Base-by-base conservation (phyloP, 306 rosid species). In the Herpetospermum pedunculosum region DNA sequence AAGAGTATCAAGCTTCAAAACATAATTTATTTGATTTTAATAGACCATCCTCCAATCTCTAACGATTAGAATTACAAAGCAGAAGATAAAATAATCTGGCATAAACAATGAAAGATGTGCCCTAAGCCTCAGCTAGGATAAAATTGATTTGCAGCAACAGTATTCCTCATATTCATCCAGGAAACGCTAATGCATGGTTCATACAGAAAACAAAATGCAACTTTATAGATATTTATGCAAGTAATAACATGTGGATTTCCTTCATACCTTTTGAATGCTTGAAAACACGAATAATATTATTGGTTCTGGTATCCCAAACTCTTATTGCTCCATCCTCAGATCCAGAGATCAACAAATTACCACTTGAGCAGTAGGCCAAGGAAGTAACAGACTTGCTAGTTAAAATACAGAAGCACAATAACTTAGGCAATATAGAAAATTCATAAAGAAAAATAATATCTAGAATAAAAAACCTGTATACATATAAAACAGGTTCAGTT, bases 241-340 rank as follows among this genome's bases (percentile, higher is more conserved):
- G 63, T 12, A 18, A 49, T 30, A 50, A 48, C 6, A 29, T 32
- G n/a, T 7, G 35, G n/a, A 72, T 49, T 32, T 32, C 11, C 2
- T 38, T 16, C 10, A 7, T 41, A 88, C 98, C 97, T 88, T 87
- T 86, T 26, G 85, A 81, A 41, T 90, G 93, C 76, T 79, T 87
- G 74, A 90, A 81, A 54, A 83, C 73, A 3, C 92, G 92, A 68
- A 87, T 77, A 32, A 85, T 76, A 77, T 82, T 81, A 58, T 23
- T 84, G 76, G 85, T 81, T 77, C 76, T 81, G 2, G 84, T 80
- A 75, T 91, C 83, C 97, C 95, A 94, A 75, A 94, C 83, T 59
- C 96, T 88, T 76, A 91, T 73, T 40, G 76, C 52, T 74, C 92
- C 97, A 78, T 93, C 97, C 67, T 89, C 96, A 10, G 95, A 91